These are phyloP conservation scores for Cantharellus anzutake DNA, from an alignment of 768 basidiomycete species.

Conservation along the genomic window DNA sequence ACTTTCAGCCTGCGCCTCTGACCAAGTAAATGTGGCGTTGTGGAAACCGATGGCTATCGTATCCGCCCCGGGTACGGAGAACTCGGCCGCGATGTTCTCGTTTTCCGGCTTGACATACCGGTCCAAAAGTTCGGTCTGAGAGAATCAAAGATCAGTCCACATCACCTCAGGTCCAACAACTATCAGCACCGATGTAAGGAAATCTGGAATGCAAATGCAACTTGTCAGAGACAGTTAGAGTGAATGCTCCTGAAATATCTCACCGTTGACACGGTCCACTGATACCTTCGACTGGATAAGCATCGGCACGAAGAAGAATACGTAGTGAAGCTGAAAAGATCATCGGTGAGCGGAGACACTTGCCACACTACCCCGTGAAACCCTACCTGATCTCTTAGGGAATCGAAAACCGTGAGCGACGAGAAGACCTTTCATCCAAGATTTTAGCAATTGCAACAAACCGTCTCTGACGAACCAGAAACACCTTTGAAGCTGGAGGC, in stretches of 20 bases:
- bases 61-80: conserved; percentile 7
- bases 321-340: conserved; percentile 15
- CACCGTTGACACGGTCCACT: conserved; percentile 30
- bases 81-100: conserved; percentile 4
- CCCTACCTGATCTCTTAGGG: conserved; percentile 28
- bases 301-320: conserved; percentile 17
- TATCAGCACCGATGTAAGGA: no score
- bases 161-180: no score
- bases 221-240: no score
- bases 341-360: background rate
- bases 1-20: conserved; percentile 32
- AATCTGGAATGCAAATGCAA: no score
- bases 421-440: conserved; percentile 23
- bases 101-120: conserved; percentile 10
- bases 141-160: background rate
- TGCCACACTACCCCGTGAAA: background rate
- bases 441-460: background rate
- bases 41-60: conserved; percentile 9
- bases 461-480: no score
- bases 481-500: no score
- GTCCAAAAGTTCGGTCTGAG: conserved; percentile 19
- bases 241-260: background rate
- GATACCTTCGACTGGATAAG: conserved; percentile 37
- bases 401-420: conserved; percentile 38
- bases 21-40: conserved; percentile 33